Percentiles rank a stretch among this genome's conserved stretches.
These are phyloP conservation scores for Phytopythium montanum DNA, from an alignment of 352 stramenopile species.

Conservation along the genomic window DNA sequence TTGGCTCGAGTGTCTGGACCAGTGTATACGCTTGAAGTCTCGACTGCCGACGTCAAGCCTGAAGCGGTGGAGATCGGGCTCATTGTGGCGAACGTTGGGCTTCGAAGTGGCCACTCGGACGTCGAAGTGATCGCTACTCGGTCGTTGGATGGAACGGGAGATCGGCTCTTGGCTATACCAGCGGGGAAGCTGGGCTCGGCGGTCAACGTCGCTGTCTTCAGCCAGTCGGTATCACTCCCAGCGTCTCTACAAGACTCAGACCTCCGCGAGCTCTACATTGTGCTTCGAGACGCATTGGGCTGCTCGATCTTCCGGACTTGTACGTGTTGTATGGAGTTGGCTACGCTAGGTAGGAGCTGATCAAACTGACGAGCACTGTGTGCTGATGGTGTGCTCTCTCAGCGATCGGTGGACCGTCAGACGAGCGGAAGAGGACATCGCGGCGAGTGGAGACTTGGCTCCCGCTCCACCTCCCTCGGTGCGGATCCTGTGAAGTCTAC, in stretches of 20 bases:
- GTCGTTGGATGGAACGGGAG: conserved; percentile 31
- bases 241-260: not conserved
- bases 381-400: conserved; percentile 3
- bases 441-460: conserved; percentile 30
- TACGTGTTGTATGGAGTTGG: conserved; percentile 19
- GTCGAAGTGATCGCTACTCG: conserved; percentile 34
- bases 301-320: conserved; percentile 61
- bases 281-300: conserved; percentile 42
- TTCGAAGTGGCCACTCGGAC: conserved; percentile 15
- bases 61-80: conserved; percentile 26
- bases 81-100: conserved; percentile 30
- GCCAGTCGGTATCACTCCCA: not conserved
- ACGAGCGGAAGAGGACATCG: not conserved
- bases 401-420: conserved; percentile 10
- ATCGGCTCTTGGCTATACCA: not conserved
- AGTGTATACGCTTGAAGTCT: conserved; percentile 48
- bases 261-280: conserved; percentile 28
- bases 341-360: not conserved
- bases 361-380: conserved; percentile 2
- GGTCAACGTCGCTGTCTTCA: not conserved
- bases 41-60: conserved; percentile 7
- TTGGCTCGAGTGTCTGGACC: conserved; percentile 46
- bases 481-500: conserved; percentile 50
- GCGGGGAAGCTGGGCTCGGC: conserved; percentile 8
- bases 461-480: conserved; percentile 40